These are phyloP conservation scores for Naganishia sp. DNA, from an alignment of 1,284 basidiomycete genomes.

Conservation along the genomic window DNA sequence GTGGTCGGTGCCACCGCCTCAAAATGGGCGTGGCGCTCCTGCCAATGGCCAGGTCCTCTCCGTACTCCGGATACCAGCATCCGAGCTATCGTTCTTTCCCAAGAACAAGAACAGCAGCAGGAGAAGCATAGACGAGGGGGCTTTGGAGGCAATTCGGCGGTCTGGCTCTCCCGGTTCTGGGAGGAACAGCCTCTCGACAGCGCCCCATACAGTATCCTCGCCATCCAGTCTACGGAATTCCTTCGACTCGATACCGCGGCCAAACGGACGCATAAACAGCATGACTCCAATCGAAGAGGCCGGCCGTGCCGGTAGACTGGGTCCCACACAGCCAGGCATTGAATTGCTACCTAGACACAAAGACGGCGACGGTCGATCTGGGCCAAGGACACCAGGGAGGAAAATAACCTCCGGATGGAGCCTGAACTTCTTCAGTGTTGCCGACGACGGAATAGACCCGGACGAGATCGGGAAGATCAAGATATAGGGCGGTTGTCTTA, in stretches of 20 bases:
- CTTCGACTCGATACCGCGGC: slow-evolving; percentile 20
- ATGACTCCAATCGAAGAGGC: slow-evolving; percentile 22
- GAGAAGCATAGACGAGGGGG: neutral
- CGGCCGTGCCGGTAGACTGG: neutral
- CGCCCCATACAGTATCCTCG: slow-evolving; percentile 9
- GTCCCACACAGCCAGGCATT: neutral
- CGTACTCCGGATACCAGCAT: slow-evolving; percentile 49
- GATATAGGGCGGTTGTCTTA: neutral
- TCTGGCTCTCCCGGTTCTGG: slow-evolving; percentile 8
- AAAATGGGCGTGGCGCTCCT: neutral
- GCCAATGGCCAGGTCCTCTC: slow-evolving; percentile 40
- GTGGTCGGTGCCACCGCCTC: neutral
- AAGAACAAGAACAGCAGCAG: slow-evolving; percentile 32
- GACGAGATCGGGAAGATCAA: slow-evolving; percentile 19
- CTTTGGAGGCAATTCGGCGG: neutral
- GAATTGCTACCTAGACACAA: slow-evolving; percentile 2
- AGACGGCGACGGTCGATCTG: neutral
- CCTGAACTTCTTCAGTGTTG: slow-evolving; percentile 26
- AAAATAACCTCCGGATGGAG: slow-evolving; percentile 14
- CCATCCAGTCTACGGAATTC: slow-evolving; percentile 24
- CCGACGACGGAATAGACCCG: slow-evolving; percentile 22
- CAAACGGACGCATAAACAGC: slow-evolving; percentile 16
- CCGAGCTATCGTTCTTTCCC: slow-evolving; percentile 53
- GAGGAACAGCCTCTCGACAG: slow-evolving; percentile 9
- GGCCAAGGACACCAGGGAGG: neutral